A percentile compares a stretch with the other conserved stretches of the same genome.
phyloP scores from a whole-genome alignment of 495 filamentous ascomycete genomes.

The Xylaria flabelliformis region DNA sequence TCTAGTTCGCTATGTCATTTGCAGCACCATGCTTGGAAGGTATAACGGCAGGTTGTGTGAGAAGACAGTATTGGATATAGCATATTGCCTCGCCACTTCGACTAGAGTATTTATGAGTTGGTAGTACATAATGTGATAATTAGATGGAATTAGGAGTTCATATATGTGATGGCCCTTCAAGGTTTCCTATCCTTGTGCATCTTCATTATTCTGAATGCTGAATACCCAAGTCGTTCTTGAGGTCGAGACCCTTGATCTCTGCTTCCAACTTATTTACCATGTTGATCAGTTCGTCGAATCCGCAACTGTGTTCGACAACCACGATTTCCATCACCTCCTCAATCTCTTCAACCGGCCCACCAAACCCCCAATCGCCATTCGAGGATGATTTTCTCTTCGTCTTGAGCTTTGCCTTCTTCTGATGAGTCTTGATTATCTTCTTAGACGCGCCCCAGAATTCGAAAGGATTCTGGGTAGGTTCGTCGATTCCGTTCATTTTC shows the following conservation, averaged over 20 bases:
- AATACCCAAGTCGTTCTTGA: constrained; percentile 5
- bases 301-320: constrained; percentile 11
- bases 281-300: constrained; percentile 5
- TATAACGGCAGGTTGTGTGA: background rate
- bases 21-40: background rate
- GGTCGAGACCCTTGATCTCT: constrained; percentile 13
- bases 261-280: background rate
- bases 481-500: background rate
- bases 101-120: background rate
- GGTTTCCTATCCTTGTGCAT: background rate
- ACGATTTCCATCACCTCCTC: constrained; percentile 5
- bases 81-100: background rate
- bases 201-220: background rate
- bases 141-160: background rate
- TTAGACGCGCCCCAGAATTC: constrained; percentile 8
- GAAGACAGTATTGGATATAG: background rate
- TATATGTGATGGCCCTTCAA: background rate
- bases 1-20: background rate
- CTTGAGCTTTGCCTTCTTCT: constrained; percentile 8
- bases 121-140: background rate
- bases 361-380: background rate
- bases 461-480: background rate
- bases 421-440: background rate
- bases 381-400: background rate
- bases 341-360: background rate